Conservation (phyloP, 768 basidiomycete genomes). For the Russula vinacea region DNA sequence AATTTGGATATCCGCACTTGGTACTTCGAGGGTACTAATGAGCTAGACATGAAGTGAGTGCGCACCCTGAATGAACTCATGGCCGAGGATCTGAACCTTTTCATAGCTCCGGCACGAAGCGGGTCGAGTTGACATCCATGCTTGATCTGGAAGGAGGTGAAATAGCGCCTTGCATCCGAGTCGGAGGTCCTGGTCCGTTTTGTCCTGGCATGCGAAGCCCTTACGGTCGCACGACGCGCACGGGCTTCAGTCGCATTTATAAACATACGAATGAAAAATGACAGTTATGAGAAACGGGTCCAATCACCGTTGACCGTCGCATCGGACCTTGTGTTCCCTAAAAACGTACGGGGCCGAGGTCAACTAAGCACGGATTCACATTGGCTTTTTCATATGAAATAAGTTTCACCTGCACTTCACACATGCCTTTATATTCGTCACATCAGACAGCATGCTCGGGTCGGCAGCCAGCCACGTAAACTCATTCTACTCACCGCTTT, state of each 20-base stretch:
- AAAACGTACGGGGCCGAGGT: neutral
- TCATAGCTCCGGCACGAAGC: too few species aligned
- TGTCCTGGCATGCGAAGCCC: constrained; percentile 23
- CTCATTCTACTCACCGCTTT: constrained; percentile 50
- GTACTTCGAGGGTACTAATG: neutral
- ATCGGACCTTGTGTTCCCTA: constrained; percentile 31
- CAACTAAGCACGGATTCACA: neutral
- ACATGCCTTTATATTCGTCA: constrained; percentile 28
- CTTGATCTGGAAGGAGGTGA: neutral
- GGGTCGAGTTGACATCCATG: neutral
- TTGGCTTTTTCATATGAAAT: neutral
- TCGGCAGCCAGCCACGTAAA: constrained; percentile 1
- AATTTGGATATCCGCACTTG: too few species aligned
- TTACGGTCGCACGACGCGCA: constrained; percentile 24
- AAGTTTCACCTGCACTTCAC: constrained; percentile 30
- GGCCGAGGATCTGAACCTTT: constrained; percentile 3
- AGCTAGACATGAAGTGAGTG: neutral
- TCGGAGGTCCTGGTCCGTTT: neutral
- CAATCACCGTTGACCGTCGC: constrained; percentile 28
- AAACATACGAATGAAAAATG: neutral
- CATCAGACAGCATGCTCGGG: constrained; percentile 1
- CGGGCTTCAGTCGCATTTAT: constrained; percentile 13
- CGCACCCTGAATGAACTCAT: neutral
- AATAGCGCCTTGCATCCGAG: neutral
- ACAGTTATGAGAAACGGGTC: neutral